Conservation (phyloP, 495 filamentous ascomycete genomes). For the Astrocystis sublimbata region DNA sequence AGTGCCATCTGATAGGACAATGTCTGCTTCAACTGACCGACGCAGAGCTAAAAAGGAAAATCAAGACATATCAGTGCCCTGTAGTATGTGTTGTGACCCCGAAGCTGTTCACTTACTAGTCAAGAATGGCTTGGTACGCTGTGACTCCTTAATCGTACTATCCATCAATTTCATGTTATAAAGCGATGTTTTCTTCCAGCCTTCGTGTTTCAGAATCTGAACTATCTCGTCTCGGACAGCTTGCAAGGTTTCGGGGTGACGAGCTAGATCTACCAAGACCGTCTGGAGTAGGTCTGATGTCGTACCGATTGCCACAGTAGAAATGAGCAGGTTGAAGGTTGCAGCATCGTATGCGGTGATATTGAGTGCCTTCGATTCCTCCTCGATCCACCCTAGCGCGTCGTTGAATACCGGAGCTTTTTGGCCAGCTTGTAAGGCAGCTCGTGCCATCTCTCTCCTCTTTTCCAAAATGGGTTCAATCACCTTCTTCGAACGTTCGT, state of each 20-base stretch:
- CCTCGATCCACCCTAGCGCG: slow-evolving; percentile 39
- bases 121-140: slow-evolving; percentile 41
- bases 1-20: slow-evolving; percentile 50
- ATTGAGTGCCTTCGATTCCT: slow-evolving; percentile 25
- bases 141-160: slow-evolving; percentile 50
- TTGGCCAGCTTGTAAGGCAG: slow-evolving; percentile 13
- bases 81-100: neutral
- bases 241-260: slow-evolving; percentile 38
- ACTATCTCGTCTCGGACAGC: slow-evolving; percentile 41
- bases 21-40: slow-evolving; percentile 38
- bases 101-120: slow-evolving; percentile 29
- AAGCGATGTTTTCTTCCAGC: slow-evolving; percentile 50
- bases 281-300: slow-evolving; percentile 41
- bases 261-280: slow-evolving; percentile 37
- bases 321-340: slow-evolving; percentile 31
- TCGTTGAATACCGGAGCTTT: slow-evolving; percentile 30
- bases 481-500: slow-evolving; percentile 25
- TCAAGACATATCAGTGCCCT: neutral
- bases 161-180: slow-evolving; percentile 57
- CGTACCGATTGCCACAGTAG: slow-evolving; percentile 37
- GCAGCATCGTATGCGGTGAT: slow-evolving; percentile 29
- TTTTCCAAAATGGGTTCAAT: slow-evolving; percentile 33
- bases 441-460: slow-evolving; percentile 25
- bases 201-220: slow-evolving; percentile 32
- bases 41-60: slow-evolving; percentile 25